A percentile compares a stretch with the other conserved stretches of the same genome.
These are phyloP conservation scores for Maudiozyma turicensis DNA, from an alignment of 805 yeast species.

Conservation along the genomic window DNA sequence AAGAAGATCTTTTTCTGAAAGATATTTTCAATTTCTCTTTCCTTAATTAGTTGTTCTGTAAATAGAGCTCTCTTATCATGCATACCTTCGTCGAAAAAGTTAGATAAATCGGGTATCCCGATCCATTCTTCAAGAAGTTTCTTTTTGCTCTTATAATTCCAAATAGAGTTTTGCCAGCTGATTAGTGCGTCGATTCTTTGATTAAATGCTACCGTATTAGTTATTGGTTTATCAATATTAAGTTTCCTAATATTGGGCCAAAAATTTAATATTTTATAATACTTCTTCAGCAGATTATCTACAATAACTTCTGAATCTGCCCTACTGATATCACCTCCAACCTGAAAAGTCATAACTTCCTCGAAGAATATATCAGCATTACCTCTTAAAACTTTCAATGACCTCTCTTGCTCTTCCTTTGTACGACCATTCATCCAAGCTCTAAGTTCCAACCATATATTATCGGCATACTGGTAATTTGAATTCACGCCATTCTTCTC, in stretches of 20 bases:
- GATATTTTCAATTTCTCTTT: slow-evolving; percentile 62
- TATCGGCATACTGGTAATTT: slow-evolving; percentile 26
- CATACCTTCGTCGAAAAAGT: slow-evolving; percentile 19
- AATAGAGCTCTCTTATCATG: slow-evolving; percentile 44
- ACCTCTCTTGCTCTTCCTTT: slow-evolving; percentile 64
- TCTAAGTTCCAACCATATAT: slow-evolving; percentile 77
- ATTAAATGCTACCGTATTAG: slow-evolving; percentile 54
- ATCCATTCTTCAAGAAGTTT: slow-evolving; percentile 65
- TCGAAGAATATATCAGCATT: slow-evolving; percentile 66
- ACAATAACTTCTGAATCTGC: slow-evolving; percentile 43
- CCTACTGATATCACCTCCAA: slow-evolving; percentile 34
- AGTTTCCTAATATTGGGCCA: slow-evolving; percentile 78
- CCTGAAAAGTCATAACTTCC: slow-evolving; percentile 54
- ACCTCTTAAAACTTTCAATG: slow-evolving; percentile 58
- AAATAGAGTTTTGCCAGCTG: slow-evolving; percentile 75
- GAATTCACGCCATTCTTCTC: slow-evolving; percentile 29
- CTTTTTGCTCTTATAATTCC: slow-evolving; percentile 55
- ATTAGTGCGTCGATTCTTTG: slow-evolving; percentile 62
- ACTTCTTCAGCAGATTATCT: slow-evolving; percentile 44
- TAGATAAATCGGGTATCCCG: slow-evolving; percentile 70
- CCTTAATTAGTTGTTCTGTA: slow-evolving; percentile 77
- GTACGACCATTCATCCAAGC: slow-evolving; percentile 80
- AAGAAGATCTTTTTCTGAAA: slow-evolving; percentile 61
- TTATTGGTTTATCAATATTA: slow-evolving; percentile 66
- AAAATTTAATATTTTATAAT: slow-evolving; percentile 57